phyloP scores from a whole-genome alignment of 768 basidiomycete species.

The Xerocomellus dryophilus region DNA sequence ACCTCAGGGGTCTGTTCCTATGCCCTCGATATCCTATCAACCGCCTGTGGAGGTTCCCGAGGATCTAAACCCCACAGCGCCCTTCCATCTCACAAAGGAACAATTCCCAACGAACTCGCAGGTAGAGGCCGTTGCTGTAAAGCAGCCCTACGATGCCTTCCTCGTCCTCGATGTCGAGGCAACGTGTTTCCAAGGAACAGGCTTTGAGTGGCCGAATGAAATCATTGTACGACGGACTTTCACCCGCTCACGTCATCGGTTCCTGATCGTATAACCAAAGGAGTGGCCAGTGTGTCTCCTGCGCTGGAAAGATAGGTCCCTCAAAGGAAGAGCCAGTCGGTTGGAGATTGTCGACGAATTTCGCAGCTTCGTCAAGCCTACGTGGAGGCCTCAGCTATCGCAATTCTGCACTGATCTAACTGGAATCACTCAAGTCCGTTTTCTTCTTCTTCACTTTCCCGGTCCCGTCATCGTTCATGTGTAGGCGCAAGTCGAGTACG shows the following conservation, averaged over 20 bases:
- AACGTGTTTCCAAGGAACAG: constrained; percentile 65
- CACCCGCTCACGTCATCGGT: constrained; percentile 2
- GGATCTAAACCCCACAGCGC: neutral
- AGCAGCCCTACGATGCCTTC: constrained; percentile 68
- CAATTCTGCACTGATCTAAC: constrained; percentile 85
- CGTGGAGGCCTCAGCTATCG: constrained; percentile 79
- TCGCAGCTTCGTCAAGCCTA: constrained; percentile 83
- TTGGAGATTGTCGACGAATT: constrained; percentile 79
- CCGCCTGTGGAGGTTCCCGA: constrained; percentile 8
- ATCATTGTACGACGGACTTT: constrained; percentile 69
- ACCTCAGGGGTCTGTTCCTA: neutral
- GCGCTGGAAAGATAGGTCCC: constrained; percentile 67
- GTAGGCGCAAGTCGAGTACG: constrained; percentile 78
- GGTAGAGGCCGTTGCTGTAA: constrained; percentile 19
- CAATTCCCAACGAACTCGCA: constrained; percentile 1
- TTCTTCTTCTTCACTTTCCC: constrained; percentile 5
- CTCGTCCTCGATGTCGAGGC: constrained; percentile 90
- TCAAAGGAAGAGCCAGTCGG: constrained; percentile 47
- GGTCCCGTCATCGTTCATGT: constrained; percentile 4
- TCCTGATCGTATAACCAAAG: constrained; percentile 39
- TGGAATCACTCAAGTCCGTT: constrained; percentile 85
- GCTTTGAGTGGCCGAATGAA: constrained; percentile 87
- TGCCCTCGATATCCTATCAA: constrained; percentile 20
- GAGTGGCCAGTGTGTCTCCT: constrained; percentile 93
- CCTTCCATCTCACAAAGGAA: constrained; percentile 4